A percentile compares a stretch with the other conserved stretches of the same genome.
These are phyloP conservation scores for Fomitiporia mediterranea DNA, from an alignment of 1,284 basidiomycete genomes.

Conservation along the genomic window DNA sequence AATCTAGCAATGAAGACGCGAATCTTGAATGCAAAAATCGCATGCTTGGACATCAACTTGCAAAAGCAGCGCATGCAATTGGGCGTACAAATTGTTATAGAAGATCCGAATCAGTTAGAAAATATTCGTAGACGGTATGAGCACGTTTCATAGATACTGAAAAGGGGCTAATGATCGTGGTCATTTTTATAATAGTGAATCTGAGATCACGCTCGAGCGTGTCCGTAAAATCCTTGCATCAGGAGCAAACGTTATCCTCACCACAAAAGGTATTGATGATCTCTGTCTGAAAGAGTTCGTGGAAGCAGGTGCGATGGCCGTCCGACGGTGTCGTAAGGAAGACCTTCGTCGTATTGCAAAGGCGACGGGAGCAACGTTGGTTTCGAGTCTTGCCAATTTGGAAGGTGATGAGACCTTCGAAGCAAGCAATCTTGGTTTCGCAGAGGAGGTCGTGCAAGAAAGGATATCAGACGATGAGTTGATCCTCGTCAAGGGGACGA, in stretches of 20 bases:
- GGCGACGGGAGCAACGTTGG: slow-evolving; percentile 92
- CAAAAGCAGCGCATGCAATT: slow-evolving; percentile 98
- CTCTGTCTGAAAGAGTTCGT: slow-evolving; percentile 98
- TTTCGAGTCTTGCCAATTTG: slow-evolving; percentile 92
- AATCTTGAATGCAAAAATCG: slow-evolving; percentile 92
- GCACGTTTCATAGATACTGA: background rate
- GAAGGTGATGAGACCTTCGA: slow-evolving; percentile 99
- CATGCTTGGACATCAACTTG: slow-evolving; percentile 97
- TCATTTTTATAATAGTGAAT: slow-evolving; percentile 55
- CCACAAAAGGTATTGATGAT: slow-evolving; percentile 99
- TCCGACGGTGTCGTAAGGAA: slow-evolving; percentile 96
- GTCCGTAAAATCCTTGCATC: slow-evolving; percentile 95
- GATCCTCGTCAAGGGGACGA: slow-evolving; percentile 96
- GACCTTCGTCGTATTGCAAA: slow-evolving; percentile 96
- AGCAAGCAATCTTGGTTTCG: slow-evolving; percentile 80
- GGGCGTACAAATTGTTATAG: slow-evolving; percentile 96
- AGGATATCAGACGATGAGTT: slow-evolving; percentile 98
- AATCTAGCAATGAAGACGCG: slow-evolving; percentile 93
- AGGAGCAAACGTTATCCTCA: slow-evolving; percentile 96
- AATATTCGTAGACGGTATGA: slow-evolving; percentile 88
- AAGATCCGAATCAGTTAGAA: slow-evolving; percentile 95
- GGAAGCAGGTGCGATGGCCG: slow-evolving; percentile 98
- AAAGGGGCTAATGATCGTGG: background rate
- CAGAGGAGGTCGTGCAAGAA: slow-evolving; percentile 97
- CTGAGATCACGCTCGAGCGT: slow-evolving; percentile 94